Conservation (phyloP, 345 rosid species). For the Citrus inodora region DNA sequence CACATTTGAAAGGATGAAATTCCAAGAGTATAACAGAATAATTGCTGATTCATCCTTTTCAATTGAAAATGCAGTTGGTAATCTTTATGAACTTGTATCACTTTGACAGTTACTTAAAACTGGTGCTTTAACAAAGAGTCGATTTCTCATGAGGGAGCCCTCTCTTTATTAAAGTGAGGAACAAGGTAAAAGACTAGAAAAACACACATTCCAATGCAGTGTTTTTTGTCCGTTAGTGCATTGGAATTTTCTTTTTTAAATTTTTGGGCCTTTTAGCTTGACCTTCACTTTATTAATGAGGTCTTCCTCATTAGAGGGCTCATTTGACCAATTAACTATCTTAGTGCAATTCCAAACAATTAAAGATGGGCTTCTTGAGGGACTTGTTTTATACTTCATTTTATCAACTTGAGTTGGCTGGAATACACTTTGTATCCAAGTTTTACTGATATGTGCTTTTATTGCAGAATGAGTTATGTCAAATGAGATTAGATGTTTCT, state of each 20-base stretch:
- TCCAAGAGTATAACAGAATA: not conserved
- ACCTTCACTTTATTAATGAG: no score
- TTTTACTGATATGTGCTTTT: conserved; percentile 6
- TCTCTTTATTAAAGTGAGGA: no score
- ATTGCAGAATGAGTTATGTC: conserved; percentile 90
- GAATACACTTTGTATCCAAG: not conserved
- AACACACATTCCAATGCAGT: no score
- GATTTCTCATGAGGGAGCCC: not conserved
- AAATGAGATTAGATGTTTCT: conserved; percentile 72
- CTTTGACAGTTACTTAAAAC: no score
- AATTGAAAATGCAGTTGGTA: not conserved
- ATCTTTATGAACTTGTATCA: not conserved
- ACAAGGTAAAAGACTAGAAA: not conserved
- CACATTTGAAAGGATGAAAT: not conserved
- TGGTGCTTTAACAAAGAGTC: not conserved
- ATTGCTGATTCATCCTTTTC: not conserved
- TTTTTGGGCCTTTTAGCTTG: no score
- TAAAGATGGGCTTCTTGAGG: not conserved
- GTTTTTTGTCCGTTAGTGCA: no score
- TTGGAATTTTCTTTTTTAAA: no score
- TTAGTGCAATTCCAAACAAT: no score
- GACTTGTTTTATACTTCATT: not conserved
- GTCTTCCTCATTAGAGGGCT: no score
- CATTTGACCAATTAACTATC: no score
- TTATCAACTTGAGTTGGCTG: not conserved